phyloP scores from a whole-genome alignment of 1,139 yeast genomes.

The Meyerozyma sp. region DNA sequence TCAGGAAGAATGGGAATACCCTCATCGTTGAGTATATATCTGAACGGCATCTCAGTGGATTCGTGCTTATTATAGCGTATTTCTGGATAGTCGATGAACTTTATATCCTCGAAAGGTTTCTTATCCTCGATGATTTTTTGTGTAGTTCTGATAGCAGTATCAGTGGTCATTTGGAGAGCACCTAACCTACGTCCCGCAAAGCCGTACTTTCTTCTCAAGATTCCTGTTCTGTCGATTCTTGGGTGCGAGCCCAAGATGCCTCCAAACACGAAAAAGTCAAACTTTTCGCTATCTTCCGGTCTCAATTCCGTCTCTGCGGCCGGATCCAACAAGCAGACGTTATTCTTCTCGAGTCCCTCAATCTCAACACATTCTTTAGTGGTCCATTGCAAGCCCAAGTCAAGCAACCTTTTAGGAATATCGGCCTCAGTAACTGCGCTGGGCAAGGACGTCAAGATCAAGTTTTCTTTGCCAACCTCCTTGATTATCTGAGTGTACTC shows the following conservation, averaged over 20 bases:
- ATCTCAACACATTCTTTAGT: conserved; percentile 58
- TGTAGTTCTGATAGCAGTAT: conserved; percentile 91
- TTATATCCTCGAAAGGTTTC: conserved; percentile 60
- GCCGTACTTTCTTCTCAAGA: conserved; percentile 71
- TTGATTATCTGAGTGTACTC: conserved; percentile 80
- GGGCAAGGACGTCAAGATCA: conserved; percentile 76
- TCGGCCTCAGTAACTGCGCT: conserved; percentile 51
- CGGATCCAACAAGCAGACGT: conserved; percentile 85
- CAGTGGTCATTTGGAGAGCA: conserved; percentile 91
- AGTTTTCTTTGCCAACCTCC: conserved; percentile 75
- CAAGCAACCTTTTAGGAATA: conserved; percentile 57
- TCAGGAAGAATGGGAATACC: conserved; percentile 80
- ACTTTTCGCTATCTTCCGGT: conserved; percentile 60
- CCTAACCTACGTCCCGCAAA: conserved; percentile 85
- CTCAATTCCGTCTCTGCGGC: conserved; percentile 68
- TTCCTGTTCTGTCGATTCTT: conserved; percentile 91
- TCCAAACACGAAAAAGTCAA: conserved; percentile 89
- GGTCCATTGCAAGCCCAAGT: conserved; percentile 78
- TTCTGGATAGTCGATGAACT: conserved; percentile 90
- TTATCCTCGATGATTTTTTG: conserved; percentile 62
- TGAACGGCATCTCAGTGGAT: conserved; percentile 96
- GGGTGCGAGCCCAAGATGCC: conserved; percentile 97
- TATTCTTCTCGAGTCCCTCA: conserved; percentile 38
- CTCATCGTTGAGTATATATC: conserved; percentile 65
- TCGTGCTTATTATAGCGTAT: conserved; percentile 82